Evolutionary conservation across 352 stramenopile genomes (phyloP).

Genomic region (Globisporangium abappressorium): DNA sequence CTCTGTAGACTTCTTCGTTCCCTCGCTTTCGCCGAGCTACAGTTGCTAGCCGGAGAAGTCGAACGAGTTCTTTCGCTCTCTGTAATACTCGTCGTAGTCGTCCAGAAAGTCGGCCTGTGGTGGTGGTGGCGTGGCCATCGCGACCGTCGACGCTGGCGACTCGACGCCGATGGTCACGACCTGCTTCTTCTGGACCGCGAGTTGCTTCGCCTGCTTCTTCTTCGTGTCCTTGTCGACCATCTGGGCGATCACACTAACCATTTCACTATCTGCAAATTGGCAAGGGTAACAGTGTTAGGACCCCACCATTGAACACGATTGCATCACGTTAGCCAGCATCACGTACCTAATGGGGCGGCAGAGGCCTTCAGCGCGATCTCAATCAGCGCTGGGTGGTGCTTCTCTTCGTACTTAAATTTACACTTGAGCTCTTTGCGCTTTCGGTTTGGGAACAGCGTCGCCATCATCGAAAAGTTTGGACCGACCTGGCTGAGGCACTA

Average conservation of each 20-base stretch:
- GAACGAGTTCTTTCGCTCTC: conserved; percentile 55
- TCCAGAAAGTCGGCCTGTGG: conserved; percentile 46
- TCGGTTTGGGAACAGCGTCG: conserved; percentile 75
- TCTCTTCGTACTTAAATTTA: conserved; percentile 89
- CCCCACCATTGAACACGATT: neutral
- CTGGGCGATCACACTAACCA: conserved; percentile 73
- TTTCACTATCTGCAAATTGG: conserved; percentile 51
- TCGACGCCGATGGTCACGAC: conserved; percentile 12
- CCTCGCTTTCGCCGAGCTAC: neutral
- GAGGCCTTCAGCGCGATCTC: conserved; percentile 79
- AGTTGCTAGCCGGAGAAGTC: conserved; percentile 52
- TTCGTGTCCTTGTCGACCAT: conserved; percentile 75
- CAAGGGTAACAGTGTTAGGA: neutral
- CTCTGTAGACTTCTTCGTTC: neutral
- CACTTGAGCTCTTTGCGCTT: conserved; percentile 83
- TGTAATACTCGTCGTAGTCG: conserved; percentile 46
- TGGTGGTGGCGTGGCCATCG: conserved; percentile 18
- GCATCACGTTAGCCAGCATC: neutral
- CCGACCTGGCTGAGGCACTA: conserved; percentile 80
- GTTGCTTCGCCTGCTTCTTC: conserved; percentile 47
- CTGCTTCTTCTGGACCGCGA: conserved; percentile 28
- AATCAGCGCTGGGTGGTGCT: conserved; percentile 66
- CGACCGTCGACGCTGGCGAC: conserved; percentile 25
- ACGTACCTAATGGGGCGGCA: conserved; percentile 49
- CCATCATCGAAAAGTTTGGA: conserved; percentile 87